Base-by-base conservation (phyloP, 257 asterid genomes). In the Forsythia viridissima region DNA sequence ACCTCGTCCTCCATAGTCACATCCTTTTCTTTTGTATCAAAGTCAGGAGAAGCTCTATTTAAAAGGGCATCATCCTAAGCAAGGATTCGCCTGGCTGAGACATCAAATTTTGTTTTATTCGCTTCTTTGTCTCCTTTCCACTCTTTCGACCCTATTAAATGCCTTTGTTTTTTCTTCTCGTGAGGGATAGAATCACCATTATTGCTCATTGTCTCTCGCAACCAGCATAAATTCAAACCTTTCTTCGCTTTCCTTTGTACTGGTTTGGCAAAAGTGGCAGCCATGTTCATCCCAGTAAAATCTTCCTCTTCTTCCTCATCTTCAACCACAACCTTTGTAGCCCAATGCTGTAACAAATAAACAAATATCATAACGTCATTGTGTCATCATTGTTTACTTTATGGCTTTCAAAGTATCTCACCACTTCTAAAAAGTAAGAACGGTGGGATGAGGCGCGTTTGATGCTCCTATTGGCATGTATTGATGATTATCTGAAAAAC, bases 401-500 rank as follows among this genome's bases (percentile, higher is more conserved):
- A 46, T 46, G 12, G n/a, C 55, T 46, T 12, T 46, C n/a, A 46
- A 12, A 46, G 18, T 46, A 46, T 46, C 13, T 46, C 55, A 46
- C n/a, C n/a, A 61, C 68, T 61, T 20, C 15, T 61, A 61, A 30
- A 94, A 94, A 52, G 99, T 92, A 80, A 90, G 88, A 73, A 91
- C 93, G 55, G 93, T 75, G 68, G 99, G 97, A 36, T 84, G 91
- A 65, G 96, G 98, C 16, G 84, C 81, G 20, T 85, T 39, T 41
- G 85, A 74, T n/a, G 87, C 89, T 43, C 74, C 59, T 77, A 73
- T 8, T 55, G 88, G 84, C 77, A 73, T 42, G 30, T 70, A 52
- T 43, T 52, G 80, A 4, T 72, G 80, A 67, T 69, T 77, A 52
- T 83, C 87, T 3, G 92, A 83, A 83, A 93, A 93, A 8, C 99